Percentiles rank a stretch among this genome's conserved stretches.
phyloP scores from a whole-genome alignment of 768 basidiomycete species.

The Agaricus bisporus region DNA sequence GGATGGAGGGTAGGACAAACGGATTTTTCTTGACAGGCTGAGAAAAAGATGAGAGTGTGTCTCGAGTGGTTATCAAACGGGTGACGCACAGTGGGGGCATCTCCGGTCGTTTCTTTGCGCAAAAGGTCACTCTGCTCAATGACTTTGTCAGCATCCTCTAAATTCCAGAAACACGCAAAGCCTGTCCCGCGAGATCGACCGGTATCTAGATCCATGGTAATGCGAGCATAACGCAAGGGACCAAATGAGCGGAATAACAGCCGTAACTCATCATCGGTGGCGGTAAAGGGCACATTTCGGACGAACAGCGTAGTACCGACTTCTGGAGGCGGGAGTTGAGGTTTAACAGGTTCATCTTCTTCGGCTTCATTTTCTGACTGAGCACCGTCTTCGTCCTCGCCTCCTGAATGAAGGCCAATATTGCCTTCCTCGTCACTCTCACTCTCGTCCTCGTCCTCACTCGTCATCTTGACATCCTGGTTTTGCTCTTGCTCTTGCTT shows the following conservation, averaged over 20 bases:
- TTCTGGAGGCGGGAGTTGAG: constrained; percentile 76
- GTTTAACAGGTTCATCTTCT: constrained; percentile 44
- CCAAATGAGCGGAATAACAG: constrained; percentile 91
- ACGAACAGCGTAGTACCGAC: constrained; percentile 90
- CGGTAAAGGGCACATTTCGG: constrained; percentile 87
- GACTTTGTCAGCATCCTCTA: constrained; percentile 80
- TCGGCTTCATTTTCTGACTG: constrained; percentile 32
- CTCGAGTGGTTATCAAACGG: not conserved
- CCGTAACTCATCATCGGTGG: constrained; percentile 89
- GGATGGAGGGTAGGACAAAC: constrained; percentile 80
- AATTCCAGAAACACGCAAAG: constrained; percentile 97
- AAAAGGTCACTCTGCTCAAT: constrained; percentile 75
- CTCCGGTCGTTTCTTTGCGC: constrained; percentile 55
- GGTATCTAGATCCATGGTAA: constrained; percentile 77
- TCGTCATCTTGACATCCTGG: constrained; percentile 32
- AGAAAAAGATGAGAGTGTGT: not conserved
- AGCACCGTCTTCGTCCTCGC: constrained; percentile 34
- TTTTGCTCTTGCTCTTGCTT: constrained; percentile 37
- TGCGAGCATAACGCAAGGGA: constrained; percentile 86
- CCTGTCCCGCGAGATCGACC: constrained; percentile 92
- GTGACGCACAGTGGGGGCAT: constrained; percentile 22
- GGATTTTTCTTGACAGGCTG: constrained; percentile 69
- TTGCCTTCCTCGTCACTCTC: constrained; percentile 26
- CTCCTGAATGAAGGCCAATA: constrained; percentile 37
- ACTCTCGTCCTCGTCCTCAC: constrained; percentile 22